A percentile compares a stretch with the other conserved stretches of the same genome.
Conservation (phyloP, 148 eudicot species). For the Spergularia bocconei region DNA sequence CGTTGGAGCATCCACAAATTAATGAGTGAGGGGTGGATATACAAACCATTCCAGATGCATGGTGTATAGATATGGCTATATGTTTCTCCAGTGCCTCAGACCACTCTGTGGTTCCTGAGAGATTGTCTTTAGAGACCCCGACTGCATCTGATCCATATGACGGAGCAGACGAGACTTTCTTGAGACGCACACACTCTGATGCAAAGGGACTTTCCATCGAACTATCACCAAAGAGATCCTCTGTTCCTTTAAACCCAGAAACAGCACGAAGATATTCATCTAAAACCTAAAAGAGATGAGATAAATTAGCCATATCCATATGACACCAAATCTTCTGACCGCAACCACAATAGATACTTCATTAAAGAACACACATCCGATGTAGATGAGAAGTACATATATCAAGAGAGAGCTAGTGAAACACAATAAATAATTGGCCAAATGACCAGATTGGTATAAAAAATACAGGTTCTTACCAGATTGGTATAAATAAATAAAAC, state of each 20-base stretch:
- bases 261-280: slow-evolving; percentile 98
- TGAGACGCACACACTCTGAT: slow-evolving; percentile 65
- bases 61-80: slow-evolving; percentile 53
- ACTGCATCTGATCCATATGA: slow-evolving; percentile 46
- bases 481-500: too few species aligned
- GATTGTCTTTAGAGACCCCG: slow-evolving; percentile 31
- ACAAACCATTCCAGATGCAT: slow-evolving; percentile 78
- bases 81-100: slow-evolving; percentile 65
- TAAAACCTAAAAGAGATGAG: slow-evolving; percentile 48
- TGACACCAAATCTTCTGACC: neutral
- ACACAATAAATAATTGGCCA: neutral
- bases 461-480: too few species aligned
- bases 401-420: neutral
- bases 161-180: slow-evolving; percentile 96
- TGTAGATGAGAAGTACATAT: neutral
- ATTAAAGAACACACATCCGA: neutral
- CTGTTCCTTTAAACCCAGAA: slow-evolving; percentile 98
- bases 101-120: slow-evolving; percentile 63
- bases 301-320: neutral
- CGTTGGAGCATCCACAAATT: neutral
- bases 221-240: slow-evolving; percentile 76
- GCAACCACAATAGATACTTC: slow-evolving; percentile 2
- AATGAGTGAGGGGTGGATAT: slow-evolving; percentile 9
- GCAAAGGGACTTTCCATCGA: slow-evolving; percentile 68
- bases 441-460: too few species aligned